Conservation (phyloP, 2,329 filamentous ascomycete species). For the Talaromyces pinophilus region DNA sequence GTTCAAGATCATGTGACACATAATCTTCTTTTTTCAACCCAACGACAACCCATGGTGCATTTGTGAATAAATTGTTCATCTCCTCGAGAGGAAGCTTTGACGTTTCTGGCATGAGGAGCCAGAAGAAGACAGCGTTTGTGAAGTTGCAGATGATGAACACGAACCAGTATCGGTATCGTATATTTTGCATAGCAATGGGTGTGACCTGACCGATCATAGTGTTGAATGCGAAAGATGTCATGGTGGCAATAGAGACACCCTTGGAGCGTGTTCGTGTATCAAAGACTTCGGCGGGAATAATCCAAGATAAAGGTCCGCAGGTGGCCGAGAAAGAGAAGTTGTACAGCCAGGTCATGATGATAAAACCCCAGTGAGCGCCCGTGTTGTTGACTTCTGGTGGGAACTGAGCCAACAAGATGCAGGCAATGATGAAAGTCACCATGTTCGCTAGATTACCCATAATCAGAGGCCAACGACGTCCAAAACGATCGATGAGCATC, state of each 20-base stretch:
- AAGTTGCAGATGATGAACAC: constrained; percentile 69
- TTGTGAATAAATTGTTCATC: constrained; percentile 67
- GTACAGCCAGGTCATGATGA: constrained; percentile 75
- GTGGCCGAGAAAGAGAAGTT: constrained; percentile 74
- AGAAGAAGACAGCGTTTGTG: constrained; percentile 69
- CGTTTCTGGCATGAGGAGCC: constrained; percentile 67
- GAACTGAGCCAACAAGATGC: constrained; percentile 58
- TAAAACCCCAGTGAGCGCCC: constrained; percentile 71
- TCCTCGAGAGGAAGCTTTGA: constrained; percentile 64
- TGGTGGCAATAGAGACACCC: constrained; percentile 73
- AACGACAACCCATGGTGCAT: constrained; percentile 65
- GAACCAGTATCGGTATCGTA: constrained; percentile 61
- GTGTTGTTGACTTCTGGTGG: constrained; percentile 58
- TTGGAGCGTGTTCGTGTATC: constrained; percentile 74
- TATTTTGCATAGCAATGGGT: constrained; percentile 57
- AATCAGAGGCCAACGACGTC: constrained; percentile 72
- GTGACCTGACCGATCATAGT: constrained; percentile 73
- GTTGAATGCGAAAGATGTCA: constrained; percentile 73
- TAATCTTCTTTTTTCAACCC: constrained; percentile 58
- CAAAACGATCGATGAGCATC: constrained; percentile 64
- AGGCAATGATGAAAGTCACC: constrained; percentile 28
- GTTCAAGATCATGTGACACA: constrained; percentile 59
- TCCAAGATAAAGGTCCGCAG: constrained; percentile 67
- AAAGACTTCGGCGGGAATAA: constrained; percentile 68
- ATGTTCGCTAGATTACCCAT: constrained; percentile 68